Conservation (phyloP, 2,329 filamentous ascomycete species). For the Trichoderma hamatum region DNA sequence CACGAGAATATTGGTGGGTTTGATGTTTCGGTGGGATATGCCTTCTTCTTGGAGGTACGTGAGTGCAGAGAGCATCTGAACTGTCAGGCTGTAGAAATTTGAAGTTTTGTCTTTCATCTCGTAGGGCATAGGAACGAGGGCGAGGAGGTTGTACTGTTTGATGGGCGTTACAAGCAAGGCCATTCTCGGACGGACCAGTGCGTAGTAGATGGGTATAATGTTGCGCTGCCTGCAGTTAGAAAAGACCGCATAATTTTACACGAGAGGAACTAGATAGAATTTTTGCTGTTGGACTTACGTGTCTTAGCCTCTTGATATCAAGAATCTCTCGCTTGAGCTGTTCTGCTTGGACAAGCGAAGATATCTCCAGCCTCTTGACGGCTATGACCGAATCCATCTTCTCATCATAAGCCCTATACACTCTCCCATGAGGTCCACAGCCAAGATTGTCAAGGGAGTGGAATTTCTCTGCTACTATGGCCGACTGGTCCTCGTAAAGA, state of each 20-base stretch:
- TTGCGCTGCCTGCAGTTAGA: neutral
- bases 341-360: neutral
- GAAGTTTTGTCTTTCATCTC: neutral
- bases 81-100: neutral
- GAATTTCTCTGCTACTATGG: neutral
- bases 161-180: neutral
- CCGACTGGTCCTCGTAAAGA: too few relatives aligned
- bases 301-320: neutral
- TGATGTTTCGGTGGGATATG: slow-evolving; percentile 1
- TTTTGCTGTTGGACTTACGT: neutral
- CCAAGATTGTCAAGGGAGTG: neutral
- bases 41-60: slow-evolving; percentile 9
- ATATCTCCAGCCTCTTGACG: neutral
- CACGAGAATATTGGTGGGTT: slow-evolving; percentile 11
- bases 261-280: neutral
- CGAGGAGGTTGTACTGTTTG: neutral
- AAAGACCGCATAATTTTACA: neutral
- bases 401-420: neutral
- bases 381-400: neutral
- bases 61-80: slow-evolving; percentile 16
- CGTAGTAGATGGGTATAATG: neutral
- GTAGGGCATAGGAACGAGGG: neutral
- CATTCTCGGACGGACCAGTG: neutral
- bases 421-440: neutral
- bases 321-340: neutral